Evolutionary conservation across 1,284 basidiomycete genomes (phyloP).

Genomic region (Cutaneotrichosporon sp.): DNA sequence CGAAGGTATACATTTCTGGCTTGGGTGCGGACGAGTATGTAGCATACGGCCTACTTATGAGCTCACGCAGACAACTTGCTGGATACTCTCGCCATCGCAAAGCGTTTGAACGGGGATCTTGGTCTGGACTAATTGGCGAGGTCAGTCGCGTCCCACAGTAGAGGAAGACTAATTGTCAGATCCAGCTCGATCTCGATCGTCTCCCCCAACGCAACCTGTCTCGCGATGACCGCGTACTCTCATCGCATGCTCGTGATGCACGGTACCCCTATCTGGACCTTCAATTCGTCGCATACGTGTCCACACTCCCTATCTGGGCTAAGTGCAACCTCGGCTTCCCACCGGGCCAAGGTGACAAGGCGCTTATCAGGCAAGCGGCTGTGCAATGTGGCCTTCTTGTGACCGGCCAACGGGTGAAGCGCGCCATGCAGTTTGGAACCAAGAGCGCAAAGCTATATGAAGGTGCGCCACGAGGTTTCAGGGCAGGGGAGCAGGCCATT

Average conservation of each 20-base stretch:
- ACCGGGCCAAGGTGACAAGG: slow-evolving; percentile 75
- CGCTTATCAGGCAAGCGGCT: slow-evolving; percentile 68
- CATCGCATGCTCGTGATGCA: slow-evolving; percentile 80
- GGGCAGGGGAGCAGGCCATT: slow-evolving; percentile 21
- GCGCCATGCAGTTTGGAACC: slow-evolving; percentile 97
- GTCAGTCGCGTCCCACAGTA: slow-evolving; percentile 49
- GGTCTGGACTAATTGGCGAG: slow-evolving; percentile 72
- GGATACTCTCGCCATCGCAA: slow-evolving; percentile 88
- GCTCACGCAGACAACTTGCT: slow-evolving; percentile 60
- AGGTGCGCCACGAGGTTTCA: slow-evolving; percentile 17
- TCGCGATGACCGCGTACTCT: slow-evolving; percentile 86
- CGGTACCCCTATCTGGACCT: slow-evolving; percentile 85
- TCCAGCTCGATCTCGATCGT: slow-evolving; percentile 87
- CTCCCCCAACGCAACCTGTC: slow-evolving; percentile 87
- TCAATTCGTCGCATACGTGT: slow-evolving; percentile 67
- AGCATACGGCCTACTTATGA: no score
- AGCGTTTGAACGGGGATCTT: slow-evolving; percentile 63
- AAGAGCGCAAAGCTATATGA: slow-evolving; percentile 72
- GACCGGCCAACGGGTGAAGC: slow-evolving; percentile 70
- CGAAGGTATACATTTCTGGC: slow-evolving; percentile 82
- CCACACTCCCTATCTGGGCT: slow-evolving; percentile 65
- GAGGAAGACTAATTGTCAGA: slow-evolving; percentile 49
- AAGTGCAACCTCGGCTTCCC: slow-evolving; percentile 63
- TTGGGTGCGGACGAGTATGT: slow-evolving; percentile 82
- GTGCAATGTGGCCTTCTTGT: slow-evolving; percentile 62